phyloP scores from a whole-genome alignment of 192 early-diverging fungal species.

The Paraglomus brasilianum region DNA sequence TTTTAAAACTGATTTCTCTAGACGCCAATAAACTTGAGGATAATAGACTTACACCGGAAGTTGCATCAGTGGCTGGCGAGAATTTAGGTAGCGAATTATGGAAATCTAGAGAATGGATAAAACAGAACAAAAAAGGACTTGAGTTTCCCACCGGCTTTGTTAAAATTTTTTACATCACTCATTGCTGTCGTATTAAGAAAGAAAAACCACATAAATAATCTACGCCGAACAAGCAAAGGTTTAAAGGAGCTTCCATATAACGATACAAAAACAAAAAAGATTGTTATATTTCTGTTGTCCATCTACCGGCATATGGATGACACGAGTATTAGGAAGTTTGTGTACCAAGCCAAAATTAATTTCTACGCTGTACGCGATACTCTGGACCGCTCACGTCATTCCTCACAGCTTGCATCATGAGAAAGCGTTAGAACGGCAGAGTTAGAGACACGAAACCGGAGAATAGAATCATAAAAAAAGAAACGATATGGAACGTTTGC shows the following conservation, averaged over 20 bases:
- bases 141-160: neutral
- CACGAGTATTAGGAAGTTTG: neutral
- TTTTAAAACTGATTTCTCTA: no score
- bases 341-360: neutral
- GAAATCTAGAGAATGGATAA: neutral
- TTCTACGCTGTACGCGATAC: neutral
- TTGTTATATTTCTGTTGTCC: neutral
- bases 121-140: neutral
- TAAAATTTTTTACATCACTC: conserved; percentile 1
- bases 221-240: neutral
- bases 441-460: neutral
- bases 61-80: neutral
- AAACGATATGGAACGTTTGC: conserved; percentile 3
- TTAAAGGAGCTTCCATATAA: neutral
- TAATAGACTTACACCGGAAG: no score
- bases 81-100: neutral
- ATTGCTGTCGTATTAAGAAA: neutral
- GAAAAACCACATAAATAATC: neutral
- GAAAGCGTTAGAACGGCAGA: neutral
- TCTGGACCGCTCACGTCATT: neutral
- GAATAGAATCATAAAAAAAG: neutral
- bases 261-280: neutral
- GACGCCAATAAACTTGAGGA: no score
- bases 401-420: neutral
- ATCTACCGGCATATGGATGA: neutral